Evolutionary conservation across 192 early-diverging fungal species (phyloP), one percentile per base, ranked within the genome.

Genomic region (Cladochytrium replicatum): DNA sequence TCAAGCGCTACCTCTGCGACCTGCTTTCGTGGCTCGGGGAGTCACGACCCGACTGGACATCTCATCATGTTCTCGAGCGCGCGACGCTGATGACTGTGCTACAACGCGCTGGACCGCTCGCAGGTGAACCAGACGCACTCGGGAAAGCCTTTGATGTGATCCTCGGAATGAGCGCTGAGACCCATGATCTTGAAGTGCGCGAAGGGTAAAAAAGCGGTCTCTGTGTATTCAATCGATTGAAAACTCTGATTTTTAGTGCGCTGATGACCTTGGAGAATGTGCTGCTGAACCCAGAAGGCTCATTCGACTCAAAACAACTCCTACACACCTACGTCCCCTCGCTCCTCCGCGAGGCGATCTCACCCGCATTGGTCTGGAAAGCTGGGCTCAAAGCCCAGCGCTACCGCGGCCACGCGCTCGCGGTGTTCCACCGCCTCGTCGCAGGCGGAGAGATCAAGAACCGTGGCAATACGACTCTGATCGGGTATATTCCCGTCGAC

Each of bases 161-260:
- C n/a, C n/a, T n/a, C n/a, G n/a, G n/a, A n/a, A n/a, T n/a, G n/a
- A n/a, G n/a, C n/a, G n/a, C n/a, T n/a, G n/a, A n/a, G n/a, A n/a
- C n/a, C n/a, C 54, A 50, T 32, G 75, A 78, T 19, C 15, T 54
- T 6, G 73, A 78, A 55, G 50, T 77, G 2, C 29, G 75, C 6
- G 41, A 72, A 31, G 54, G 58, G 66, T 72, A 31, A 47, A 46
- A 34, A 7, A 44, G 23, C 23, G 27, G 31, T 38, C 7, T 42
- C 9, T 43, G 38, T 1, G 9, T 48, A 23, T 27, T 65, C 17
- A 24, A 2, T 2, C 37, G 11, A 27, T 57, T 24, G 1, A 41
- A 1, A 28, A 21, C 29, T 19, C 15, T 17, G 22, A 26, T 39
- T 9, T 55, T 45, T 54, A 71, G 69, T 32, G 45, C 53, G 9